phyloP scores from a whole-genome alignment of 305 asterid species.

The Fraxinus velutina region DNA sequence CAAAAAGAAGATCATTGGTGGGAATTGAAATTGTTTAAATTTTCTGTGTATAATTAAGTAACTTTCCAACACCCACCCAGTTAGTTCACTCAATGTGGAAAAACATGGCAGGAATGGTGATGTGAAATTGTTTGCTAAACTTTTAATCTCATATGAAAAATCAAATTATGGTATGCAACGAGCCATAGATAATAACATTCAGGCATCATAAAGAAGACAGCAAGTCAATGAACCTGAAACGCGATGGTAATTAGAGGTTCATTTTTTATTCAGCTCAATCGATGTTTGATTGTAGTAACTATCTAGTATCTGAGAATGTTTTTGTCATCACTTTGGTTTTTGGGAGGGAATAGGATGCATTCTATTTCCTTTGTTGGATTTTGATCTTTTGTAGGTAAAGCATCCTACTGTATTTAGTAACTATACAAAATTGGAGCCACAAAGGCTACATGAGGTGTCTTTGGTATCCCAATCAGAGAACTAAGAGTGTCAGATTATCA shows the following conservation, averaged over 20 bases:
- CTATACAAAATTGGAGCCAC: constrained; percentile 31
- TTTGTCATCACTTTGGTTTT: constrained; percentile 33
- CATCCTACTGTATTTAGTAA: constrained; percentile 47
- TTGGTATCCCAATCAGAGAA: constrained; percentile 32
- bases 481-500: constrained; percentile 40
- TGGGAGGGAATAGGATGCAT: constrained; percentile 38
- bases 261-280: constrained; percentile 26
- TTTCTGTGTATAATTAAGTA: too few species aligned
- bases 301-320: constrained; percentile 29
- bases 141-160: constrained; percentile 32
- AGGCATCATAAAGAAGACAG: constrained; percentile 13
- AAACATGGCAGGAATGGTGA: constrained; percentile 38
- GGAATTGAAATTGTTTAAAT: too few species aligned
- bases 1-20: too few species aligned
- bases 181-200: constrained; percentile 20
- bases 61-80: neutral
- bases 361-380: constrained; percentile 34
- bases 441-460: constrained; percentile 29
- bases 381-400: constrained; percentile 38
- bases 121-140: constrained; percentile 51
- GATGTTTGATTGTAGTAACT: constrained; percentile 25
- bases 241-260: constrained; percentile 12
- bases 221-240: constrained; percentile 21
- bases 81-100: constrained; percentile 29
- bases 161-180: constrained; percentile 19